Evolutionary conservation across 2,329 filamentous ascomycete genomes (phyloP), one percentile per base, ranked within the genome.

Genomic region (Diaporthe batatas): DNA sequence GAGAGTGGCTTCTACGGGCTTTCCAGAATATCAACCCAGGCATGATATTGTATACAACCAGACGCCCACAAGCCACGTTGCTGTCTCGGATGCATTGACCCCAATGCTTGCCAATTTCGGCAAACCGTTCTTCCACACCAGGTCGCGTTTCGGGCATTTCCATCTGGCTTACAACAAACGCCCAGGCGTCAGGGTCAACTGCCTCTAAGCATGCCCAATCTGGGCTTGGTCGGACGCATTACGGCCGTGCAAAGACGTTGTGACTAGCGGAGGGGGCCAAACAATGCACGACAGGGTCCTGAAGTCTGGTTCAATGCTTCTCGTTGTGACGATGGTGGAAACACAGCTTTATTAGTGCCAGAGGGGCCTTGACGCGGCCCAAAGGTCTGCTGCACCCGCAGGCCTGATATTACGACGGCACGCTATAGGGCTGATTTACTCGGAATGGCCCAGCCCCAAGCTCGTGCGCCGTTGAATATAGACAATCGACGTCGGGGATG

Each of bases 201-300:
- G 62, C 62, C 62, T 36, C 51, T 12, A 65, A 14, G 32, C 21
- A 51, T 51, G 21, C 44, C 44, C 29, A 36, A 51, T n/a, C 44
- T 21, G 44, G 44, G 44, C 44, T 51, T 51, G 29, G 29, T 16
- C 62, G 12, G 29, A 44, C n/a, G 62, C 44, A 65, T 65, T 49
- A 44, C 62, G 21, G 62, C 32, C 44, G 32, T 65, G 44, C 11
- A 23, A 44, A 51, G 44, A 51, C 59, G 42, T 65, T 65, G 42
- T n/a, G 59, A 34, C 59, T 65, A 49, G 44, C 12, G 44, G 44
- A 65, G 51, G 59, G 59, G 59, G 59, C 14, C 29, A 51, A 42
- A 51, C 29, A 65, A 65, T 65, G 62, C 62, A 36, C 44, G 59
- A 42, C 59, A 65, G 44, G 59, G 59, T 23, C 59, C 59, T 23